Conservation (phyloP, 1,139 yeast genomes). For the Martiniozyma asiatica region DNA sequence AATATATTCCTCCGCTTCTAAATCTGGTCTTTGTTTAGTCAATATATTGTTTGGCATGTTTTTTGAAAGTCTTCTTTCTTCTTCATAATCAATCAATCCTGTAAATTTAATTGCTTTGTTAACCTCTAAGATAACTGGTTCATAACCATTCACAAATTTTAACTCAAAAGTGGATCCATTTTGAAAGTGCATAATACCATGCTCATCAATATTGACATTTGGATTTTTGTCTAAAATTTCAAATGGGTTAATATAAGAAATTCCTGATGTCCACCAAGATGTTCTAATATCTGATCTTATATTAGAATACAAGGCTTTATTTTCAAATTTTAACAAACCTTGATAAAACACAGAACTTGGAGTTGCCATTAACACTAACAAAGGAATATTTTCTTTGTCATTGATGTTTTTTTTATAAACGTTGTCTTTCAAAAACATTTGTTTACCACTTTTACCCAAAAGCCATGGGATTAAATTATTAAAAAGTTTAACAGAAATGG, state of each 20-base stretch:
- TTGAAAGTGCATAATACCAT: conserved; percentile 25
- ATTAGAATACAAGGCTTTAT: conserved; percentile 56
- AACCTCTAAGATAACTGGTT: conserved; percentile 41
- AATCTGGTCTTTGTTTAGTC: conserved; percentile 7
- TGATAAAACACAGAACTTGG: conserved; percentile 47
- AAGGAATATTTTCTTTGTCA: conserved; percentile 26
- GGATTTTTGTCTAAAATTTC: conserved; percentile 23
- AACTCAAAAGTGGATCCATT: conserved; percentile 30
- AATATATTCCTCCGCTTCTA: not conserved
- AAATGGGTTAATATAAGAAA: conserved; percentile 55
- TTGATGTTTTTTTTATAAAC: conserved; percentile 7
- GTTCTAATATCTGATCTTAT: conserved; percentile 69
- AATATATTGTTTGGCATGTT: too few relatives aligned
- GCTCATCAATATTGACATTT: conserved; percentile 15
- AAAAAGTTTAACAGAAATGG: conserved; percentile 31
- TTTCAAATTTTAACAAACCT: conserved; percentile 40
- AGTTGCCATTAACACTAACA: conserved; percentile 46
- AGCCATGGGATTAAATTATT: conserved; percentile 50
- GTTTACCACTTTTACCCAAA: conserved; percentile 61
- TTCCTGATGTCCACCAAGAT: conserved; percentile 73
- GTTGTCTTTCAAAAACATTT: conserved; percentile 53
- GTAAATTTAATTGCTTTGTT: conserved; percentile 24
- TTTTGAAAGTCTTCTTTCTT: too few relatives aligned
- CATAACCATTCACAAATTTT: conserved; percentile 37
- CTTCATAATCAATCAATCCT: conserved; percentile 13